Evolutionary conservation across 2,329 filamentous ascomycete genomes (phyloP).

Genomic region (Aspergillus sp.): DNA sequence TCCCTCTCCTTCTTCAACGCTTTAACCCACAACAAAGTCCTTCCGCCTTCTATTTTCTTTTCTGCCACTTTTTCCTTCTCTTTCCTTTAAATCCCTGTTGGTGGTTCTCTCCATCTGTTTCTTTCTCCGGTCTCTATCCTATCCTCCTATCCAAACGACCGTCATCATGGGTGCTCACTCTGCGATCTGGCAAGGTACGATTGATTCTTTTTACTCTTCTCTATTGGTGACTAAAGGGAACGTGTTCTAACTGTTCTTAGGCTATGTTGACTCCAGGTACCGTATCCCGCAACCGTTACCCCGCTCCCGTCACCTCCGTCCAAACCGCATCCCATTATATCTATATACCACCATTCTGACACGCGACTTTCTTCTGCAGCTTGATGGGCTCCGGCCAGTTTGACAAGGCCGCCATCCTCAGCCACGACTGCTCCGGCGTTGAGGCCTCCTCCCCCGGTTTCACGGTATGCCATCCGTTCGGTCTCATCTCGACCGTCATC

Average conservation of each 20-base stretch:
- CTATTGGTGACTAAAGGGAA: no score
- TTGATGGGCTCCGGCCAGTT: conserved; percentile 72
- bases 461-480: conserved; percentile 50
- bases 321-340: not conserved
- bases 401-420: conserved; percentile 80
- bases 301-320: conserved; percentile 8
- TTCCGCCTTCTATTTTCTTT: conserved; percentile 3
- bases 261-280: conserved; percentile 59
- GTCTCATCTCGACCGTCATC: not conserved
- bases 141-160: conserved; percentile 6
- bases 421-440: conserved; percentile 67
- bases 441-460: conserved; percentile 70
- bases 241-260: conserved; percentile 28
- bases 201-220: not conserved
- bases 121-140: conserved; percentile 1
- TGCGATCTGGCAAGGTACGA: conserved; percentile 31
- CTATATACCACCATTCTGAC: conserved; percentile 5
- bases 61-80: conserved; percentile 4
- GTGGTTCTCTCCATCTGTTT: not conserved
- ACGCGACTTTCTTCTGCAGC: conserved; percentile 43
- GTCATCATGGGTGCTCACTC: conserved; percentile 31
- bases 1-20: no score
- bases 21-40: conserved; percentile 6
- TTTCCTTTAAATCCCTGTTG: not conserved
- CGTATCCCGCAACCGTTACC: conserved; percentile 9